A percentile compares a stretch with the other conserved stretches of the same genome.
phyloP scores from a whole-genome alignment of 306 rosid species.

The Begonia loranthoides region DNA sequence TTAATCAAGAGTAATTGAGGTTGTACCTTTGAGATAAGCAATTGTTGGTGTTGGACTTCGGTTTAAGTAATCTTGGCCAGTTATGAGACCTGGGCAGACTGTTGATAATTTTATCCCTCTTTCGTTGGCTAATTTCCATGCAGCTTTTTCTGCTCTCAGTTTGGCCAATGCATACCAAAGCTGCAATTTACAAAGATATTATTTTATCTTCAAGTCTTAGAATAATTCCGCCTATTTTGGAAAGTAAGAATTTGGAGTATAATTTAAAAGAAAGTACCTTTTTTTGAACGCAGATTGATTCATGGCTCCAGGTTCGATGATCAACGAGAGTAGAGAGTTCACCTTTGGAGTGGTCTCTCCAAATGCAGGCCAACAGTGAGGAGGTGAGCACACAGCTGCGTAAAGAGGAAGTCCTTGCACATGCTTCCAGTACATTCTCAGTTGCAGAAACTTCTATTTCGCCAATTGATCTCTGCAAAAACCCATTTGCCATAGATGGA shows the following conservation, averaged over 20 bases:
- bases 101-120: conserved; percentile 49
- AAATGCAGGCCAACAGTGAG: conserved; percentile 68
- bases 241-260: not conserved
- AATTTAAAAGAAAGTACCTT: conserved; percentile 35
- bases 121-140: conserved; percentile 70
- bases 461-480: conserved; percentile 60
- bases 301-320: conserved; percentile 57
- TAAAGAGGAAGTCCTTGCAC: conserved; percentile 50
- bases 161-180: conserved; percentile 91
- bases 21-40: conserved; percentile 86
- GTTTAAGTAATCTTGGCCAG: conserved; percentile 41
- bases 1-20: not conserved
- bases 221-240: not conserved
- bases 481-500: not conserved
- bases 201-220: too few species aligned
- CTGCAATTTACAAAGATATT: conserved; percentile 21
- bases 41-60: conserved; percentile 65
- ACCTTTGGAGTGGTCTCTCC: conserved; percentile 29
- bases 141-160: conserved; percentile 64
- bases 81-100: conserved; percentile 62
- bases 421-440: conserved; percentile 78
- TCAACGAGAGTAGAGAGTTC: conserved; percentile 24
- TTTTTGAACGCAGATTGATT: conserved; percentile 43
- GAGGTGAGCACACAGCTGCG: conserved; percentile 77
- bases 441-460: conserved; percentile 56